Base-by-base conservation (phyloP, 345 rosid species). In the Boechera stricta region DNA sequence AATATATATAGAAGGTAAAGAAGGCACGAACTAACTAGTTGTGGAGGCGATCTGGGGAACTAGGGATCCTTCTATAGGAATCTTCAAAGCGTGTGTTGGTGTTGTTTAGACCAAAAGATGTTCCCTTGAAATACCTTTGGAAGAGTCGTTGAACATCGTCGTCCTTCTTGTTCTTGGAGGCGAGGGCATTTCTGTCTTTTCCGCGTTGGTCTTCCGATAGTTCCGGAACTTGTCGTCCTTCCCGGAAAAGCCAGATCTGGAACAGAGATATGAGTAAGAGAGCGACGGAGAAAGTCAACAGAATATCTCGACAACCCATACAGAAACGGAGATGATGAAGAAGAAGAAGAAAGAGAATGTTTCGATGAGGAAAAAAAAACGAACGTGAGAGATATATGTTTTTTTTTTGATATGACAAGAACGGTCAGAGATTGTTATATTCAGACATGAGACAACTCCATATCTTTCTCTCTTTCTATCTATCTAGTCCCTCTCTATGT, bases 31-130 rank as follows among this genome's bases (percentile, higher is more conserved):
- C 54, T 41, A 64, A 75, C 85, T 91, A 87, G 85, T 91, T 91
- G 75, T 91, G 97, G 76, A 91, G 97, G 52, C 85, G 94, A 85
- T 91, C 97, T 79, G 97, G 97, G 75, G 94, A 85, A 74, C 91
- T 91, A 80, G 92, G 91, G 7, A 91, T 89, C 77, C 75, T 87
- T 86, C 97, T 81, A 77, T 89, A 77, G 81, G 73, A 81, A 44
- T 86, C 88, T 59, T 84, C 82, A 73, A 86, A 77, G 38, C 85
- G 87, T 66, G 75, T 33, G 32, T 33, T 38, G 39, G 44, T 53
- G 55, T 45, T 64, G 59, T 64, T 64, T 38, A 64, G 66, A 52
- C 76, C 90, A 45, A 18, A 78, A 76, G n/a, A 88, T 87, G 44
- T 51, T 82, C 80, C 81, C 56, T 72, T 78, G 64, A 72, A 72